phyloP scores from a whole-genome alignment of 2,329 filamentous ascomycete genomes.

The Fusarium humuli region DNA sequence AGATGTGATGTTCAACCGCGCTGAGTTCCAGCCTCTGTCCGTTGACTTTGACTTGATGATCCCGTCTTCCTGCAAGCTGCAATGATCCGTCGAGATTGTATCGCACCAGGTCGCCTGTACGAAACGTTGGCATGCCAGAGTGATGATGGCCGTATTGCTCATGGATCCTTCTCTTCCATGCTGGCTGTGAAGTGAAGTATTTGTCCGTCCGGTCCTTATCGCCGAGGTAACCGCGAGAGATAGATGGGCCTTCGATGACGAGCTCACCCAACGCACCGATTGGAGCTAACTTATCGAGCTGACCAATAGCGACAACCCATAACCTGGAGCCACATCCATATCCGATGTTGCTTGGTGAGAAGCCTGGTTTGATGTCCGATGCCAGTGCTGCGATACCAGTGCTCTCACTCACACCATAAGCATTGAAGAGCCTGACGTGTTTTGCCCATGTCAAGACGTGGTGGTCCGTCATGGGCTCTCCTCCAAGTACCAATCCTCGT shows the following conservation, averaged over 20 bases:
- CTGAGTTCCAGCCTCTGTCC: slow-evolving; percentile 3
- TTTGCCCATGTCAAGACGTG: slow-evolving; percentile 6
- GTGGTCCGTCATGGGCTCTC: background rate
- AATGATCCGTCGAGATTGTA: slow-evolving; percentile 11
- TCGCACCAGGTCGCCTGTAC: background rate
- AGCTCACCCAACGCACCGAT: slow-evolving; percentile 3
- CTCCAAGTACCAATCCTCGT: background rate
- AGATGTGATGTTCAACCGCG: background rate
- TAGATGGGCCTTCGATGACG: background rate
- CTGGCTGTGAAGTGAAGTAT: background rate
- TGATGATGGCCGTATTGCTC: background rate
- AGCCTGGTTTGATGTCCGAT: background rate
- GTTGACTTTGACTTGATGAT: slow-evolving; percentile 10
- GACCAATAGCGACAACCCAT: background rate
- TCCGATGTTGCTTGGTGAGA: background rate
- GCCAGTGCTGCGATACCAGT: slow-evolving; percentile 3
- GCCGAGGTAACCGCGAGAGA: background rate
- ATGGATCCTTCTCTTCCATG: background rate
- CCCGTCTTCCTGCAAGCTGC: background rate
- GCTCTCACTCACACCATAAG: slow-evolving; percentile 9
- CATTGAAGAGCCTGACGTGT: slow-evolving; percentile 5
- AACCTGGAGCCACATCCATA: background rate
- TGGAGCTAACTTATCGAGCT: slow-evolving; percentile 3
- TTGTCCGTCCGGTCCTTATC: background rate
- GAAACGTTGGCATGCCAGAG: background rate